phyloP scores from a whole-genome alignment of 441 rosid genomes.

The Kokia cookei region DNA sequence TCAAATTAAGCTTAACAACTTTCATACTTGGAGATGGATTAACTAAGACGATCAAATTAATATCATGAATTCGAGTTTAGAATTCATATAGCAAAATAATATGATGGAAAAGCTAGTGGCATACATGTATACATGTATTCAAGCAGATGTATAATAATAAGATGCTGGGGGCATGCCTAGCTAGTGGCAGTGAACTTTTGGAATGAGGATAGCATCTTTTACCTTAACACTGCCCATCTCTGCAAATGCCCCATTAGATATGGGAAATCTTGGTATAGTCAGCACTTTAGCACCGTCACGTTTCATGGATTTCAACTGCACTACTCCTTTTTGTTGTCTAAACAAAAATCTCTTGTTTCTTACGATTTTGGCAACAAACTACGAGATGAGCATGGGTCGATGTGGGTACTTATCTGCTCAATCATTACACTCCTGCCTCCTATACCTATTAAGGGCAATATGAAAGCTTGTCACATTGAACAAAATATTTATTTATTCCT shows the following conservation, averaged over 20 bases:
- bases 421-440: not conserved
- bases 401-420: not conserved
- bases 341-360: not conserved
- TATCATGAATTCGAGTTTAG: too few species aligned
- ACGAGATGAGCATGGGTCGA: not conserved
- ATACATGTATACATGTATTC: not conserved
- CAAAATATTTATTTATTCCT: too few species aligned
- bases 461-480: too few species aligned
- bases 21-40: not conserved
- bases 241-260: not conserved
- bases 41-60: not conserved
- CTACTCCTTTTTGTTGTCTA: not conserved
- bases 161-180: not conserved
- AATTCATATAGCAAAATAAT: too few species aligned
- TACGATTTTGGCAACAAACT: not conserved
- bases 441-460: not conserved
- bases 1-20: not conserved
- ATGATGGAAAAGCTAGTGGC: not conserved
- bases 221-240: too few species aligned
- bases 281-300: not conserved
- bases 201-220: too few species aligned
- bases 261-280: not conserved
- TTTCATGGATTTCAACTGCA: too few species aligned
- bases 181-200: not conserved
- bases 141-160: not conserved